A percentile compares a stretch with the other conserved stretches of the same genome.
Evolutionary conservation across 148 eudicot species (phyloP).

Genomic region (Pharnaceum exiguum): DNA sequence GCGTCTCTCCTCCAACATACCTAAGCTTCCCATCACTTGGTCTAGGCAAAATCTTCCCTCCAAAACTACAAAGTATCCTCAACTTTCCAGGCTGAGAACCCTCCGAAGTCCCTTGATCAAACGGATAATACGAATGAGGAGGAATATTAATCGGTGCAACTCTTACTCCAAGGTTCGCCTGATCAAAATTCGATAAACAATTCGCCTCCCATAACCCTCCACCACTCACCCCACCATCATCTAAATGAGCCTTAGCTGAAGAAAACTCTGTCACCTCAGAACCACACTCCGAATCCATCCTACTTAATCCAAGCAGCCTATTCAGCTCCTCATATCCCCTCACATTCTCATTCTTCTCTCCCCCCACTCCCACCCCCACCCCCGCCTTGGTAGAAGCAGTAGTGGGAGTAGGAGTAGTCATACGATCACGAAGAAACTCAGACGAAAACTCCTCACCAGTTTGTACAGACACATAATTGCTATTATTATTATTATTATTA

Average conservation of each 20-base stretch:
- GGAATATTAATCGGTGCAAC: conserved; percentile 34
- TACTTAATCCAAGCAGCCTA: conserved; percentile 56
- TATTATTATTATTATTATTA: conserved; percentile 31
- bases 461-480: conserved; percentile 46
- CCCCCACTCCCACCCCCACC: conserved; percentile 26
- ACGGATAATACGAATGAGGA: conserved; percentile 28
- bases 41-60: conserved; percentile 87
- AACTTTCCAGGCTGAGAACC: conserved; percentile 59
- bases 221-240: conserved; percentile 26
- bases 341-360: conserved; percentile 30
- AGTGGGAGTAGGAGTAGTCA: conserved; percentile 38
- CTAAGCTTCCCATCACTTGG: conserved; percentile 91
- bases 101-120: conserved; percentile 41
- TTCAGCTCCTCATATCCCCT: conserved; percentile 57
- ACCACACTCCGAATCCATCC: conserved; percentile 66
- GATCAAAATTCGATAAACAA: conserved; percentile 24
- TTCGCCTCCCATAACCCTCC: conserved; percentile 29
- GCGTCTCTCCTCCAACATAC: conserved; percentile 95
- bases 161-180: conserved; percentile 24
- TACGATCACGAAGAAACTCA: conserved; percentile 63
- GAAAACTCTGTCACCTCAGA: conserved; percentile 48
- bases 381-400: conserved; percentile 28
- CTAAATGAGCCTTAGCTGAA: conserved; percentile 41
- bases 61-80: conserved; percentile 91
- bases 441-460: conserved; percentile 70